A percentile compares a stretch with the other conserved stretches of the same genome.
phyloP scores from a whole-genome alignment of 306 rosid genomes.

The Carpinus fangiana region DNA sequence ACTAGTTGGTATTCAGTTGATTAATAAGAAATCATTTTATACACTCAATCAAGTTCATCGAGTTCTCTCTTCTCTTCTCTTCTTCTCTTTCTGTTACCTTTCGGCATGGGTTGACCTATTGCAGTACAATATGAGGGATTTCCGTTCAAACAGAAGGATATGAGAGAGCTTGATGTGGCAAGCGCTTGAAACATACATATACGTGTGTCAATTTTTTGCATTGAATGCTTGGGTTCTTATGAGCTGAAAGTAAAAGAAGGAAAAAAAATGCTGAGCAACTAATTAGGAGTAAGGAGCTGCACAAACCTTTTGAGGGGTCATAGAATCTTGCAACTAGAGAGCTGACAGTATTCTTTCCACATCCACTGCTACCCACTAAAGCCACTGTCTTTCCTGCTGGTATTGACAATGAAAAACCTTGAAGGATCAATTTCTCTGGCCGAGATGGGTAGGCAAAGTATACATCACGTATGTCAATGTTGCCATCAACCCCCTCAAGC shows the following conservation, averaged over 20 bases:
- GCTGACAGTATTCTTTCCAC: constrained; percentile 88
- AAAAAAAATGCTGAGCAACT: background rate
- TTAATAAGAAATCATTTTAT: too few species aligned
- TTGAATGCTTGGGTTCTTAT: background rate
- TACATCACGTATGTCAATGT: constrained; percentile 52
- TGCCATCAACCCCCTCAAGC: constrained; percentile 46
- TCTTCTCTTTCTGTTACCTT: too few species aligned
- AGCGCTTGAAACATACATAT: background rate
- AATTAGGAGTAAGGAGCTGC: background rate
- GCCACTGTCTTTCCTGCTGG: constrained; percentile 79
- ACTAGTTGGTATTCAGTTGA: too few species aligned
- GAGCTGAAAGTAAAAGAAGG: background rate
- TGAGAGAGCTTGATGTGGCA: too few species aligned
- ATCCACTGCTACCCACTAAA: constrained; percentile 89
- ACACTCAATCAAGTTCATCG: too few species aligned
- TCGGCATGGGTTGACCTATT: too few species aligned
- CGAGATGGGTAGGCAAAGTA: constrained; percentile 76
- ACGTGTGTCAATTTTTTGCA: background rate
- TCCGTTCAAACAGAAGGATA: too few species aligned
- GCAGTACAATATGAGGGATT: too few species aligned
- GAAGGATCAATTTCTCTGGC: constrained; percentile 63
- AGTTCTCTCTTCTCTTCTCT: too few species aligned
- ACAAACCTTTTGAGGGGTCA: constrained; percentile 61
- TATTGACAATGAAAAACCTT: constrained; percentile 67
- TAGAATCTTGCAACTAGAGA: constrained; percentile 77